Evolutionary conservation across 2,329 filamentous ascomycete species (phyloP), one percentile per base, ranked within the genome.

Genomic region (Mollisiaceae sp.): DNA sequence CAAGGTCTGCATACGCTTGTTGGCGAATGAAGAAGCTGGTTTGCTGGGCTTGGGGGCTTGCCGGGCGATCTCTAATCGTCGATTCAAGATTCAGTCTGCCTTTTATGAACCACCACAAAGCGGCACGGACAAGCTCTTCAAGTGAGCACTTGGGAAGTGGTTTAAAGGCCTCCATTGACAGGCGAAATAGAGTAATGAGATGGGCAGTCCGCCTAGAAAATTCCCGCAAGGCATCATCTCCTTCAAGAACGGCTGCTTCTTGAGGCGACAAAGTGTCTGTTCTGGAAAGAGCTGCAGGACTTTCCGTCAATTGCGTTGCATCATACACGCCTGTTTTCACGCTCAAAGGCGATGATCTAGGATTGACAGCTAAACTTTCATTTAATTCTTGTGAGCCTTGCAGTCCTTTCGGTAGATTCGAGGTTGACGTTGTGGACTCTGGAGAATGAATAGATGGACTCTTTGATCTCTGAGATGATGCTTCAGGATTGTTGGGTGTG

Each of bases 71-170:
- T 66, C 92, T 85, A 56, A 96, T 88, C 45, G 89, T 82, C 14
- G 80, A 78, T 76, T 97, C 94, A 60, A 97, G 82, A 11, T 89
- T 88, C 73, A 89, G 86, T 67, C 93, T 89, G 22, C 93, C 94
- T 71, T 87, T 90, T 55, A 97, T 76, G 74, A 97, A 96, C 94
- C 94, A 97, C 94, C 94, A 97, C 0, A 92, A 81, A 3, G 88
- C 89, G 27, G 89, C 89, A 65, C 91, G 85, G 11, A 90, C 82
- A 80, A 94, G 90, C 66, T 93, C 87, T 56, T 84, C 82, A 0
- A 90, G 82, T 0, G 87, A 81, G 59, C 86, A 89, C 36, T 85
- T 83, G 63, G 86, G 82, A 4, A 93, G 76, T 0, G 91, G 88
- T 68, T 86, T 88, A 36, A 89, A 82, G 38, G 89, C 85, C 76